phyloP scores from a whole-genome alignment of 495 filamentous ascomycete species.

The Clohesyomyces aquaticus region DNA sequence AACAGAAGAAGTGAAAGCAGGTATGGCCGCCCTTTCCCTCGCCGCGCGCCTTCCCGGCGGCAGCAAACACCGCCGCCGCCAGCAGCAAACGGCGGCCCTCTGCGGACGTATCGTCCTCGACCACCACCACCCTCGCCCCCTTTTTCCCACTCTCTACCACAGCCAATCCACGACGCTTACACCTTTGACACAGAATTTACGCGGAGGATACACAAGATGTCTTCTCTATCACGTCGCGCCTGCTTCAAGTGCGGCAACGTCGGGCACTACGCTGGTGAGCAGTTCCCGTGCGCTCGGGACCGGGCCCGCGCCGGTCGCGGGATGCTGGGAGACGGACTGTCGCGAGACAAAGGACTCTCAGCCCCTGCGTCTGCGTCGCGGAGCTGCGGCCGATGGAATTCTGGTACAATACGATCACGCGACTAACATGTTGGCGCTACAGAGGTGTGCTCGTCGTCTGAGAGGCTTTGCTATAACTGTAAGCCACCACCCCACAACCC shows the following conservation, averaged over 20 bases:
- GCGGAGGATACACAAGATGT: slow-evolving; percentile 59
- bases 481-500: slow-evolving; percentile 44
- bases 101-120: background rate
- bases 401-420: background rate
- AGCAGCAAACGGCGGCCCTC: slow-evolving; percentile 9
- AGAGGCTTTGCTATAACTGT: slow-evolving; percentile 99
- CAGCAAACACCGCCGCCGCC: background rate
- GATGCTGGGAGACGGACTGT: slow-evolving; percentile 12
- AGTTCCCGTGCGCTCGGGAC: slow-evolving; percentile 1
- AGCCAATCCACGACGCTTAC: slow-evolving; percentile 11
- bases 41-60: background rate
- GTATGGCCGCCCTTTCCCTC: slow-evolving; percentile 18
- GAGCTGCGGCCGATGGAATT: slow-evolving; percentile 1
- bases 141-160: slow-evolving; percentile 15
- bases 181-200: slow-evolving; percentile 15
- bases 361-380: slow-evolving; percentile 12
- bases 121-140: background rate
- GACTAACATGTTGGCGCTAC: slow-evolving; percentile 21
- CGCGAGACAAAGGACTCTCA: slow-evolving; percentile 10
- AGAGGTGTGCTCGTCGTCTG: slow-evolving; percentile 95
- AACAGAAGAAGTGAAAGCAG: slow-evolving; percentile 31
- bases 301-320: slow-evolving; percentile 33
- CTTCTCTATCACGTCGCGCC: slow-evolving; percentile 93
- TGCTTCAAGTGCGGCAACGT: slow-evolving; percentile 99
- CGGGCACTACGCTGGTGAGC: slow-evolving; percentile 86